Evolutionary conservation across 371 early-diverging fungal species (phyloP), one percentile per base, ranked within the genome.

Genomic region (Lichtheimia ramosa): DNA sequence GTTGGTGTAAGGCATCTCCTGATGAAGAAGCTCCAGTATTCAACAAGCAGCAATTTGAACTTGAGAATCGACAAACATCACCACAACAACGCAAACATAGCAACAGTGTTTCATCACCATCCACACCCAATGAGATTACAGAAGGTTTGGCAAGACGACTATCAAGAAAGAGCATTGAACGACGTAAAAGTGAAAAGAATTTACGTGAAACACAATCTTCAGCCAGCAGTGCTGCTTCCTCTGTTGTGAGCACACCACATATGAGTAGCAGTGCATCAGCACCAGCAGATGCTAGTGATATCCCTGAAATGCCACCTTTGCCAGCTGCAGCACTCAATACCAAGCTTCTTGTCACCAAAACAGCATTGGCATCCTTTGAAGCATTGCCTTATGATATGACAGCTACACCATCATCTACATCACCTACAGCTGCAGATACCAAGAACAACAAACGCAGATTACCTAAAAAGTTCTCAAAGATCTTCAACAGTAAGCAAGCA

Each of bases 381-480:
- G 70, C 78, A 5, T 62, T 77, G 8, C 73, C 74, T n/a, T 77
- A 77, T 43, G 73, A 74, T 34, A 21, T 56, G 28, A 75, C 74
- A 7, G 18, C 59, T 8, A n/a, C 28, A 15, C 42, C 59, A 18
- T 10, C 25, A 14, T 48, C 16, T 16, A 7, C 25, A 3, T 48
- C 53, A 13, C 21, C 16, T 14, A 34, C 34, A 34, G 21, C n/a
- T 46, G 5, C 16, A 2, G 46, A 46, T n/a, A 7, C n/a, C 1
- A 60, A 43, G n/a, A 40, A 27, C 43, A 20, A 12, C 42, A 48
- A 54, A 42, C 62, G 56, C 18, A 48, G 48, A 1, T 54, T 62
- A 13, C 63, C 62, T 5, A 62, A 59, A 39, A 62, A 59, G 28
- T 49, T 59, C 16, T 43, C 52, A 42, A 61, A 61, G 52, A 43